Evolutionary conservation across 305 asterid genomes (phyloP).

Genomic region (Galium porrigens): DNA sequence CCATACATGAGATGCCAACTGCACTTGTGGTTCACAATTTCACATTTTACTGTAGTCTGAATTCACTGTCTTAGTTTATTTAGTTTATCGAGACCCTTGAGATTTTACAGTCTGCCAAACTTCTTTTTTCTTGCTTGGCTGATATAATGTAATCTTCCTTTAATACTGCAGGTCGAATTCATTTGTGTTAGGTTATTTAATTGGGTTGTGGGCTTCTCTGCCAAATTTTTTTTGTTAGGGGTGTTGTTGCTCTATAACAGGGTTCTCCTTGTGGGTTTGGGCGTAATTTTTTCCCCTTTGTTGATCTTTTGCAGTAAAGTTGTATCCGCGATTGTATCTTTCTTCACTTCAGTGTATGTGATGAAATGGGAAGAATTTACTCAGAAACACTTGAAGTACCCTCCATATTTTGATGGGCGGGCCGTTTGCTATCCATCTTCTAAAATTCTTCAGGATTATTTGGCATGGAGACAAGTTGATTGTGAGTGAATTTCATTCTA

Average conservation of each 20-base stretch:
- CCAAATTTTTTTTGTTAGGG: neutral
- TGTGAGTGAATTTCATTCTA: slow-evolving; percentile 26
- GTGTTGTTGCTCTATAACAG: neutral
- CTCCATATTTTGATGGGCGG: slow-evolving; percentile 71
- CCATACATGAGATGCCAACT: neutral
- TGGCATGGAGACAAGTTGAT: slow-evolving; percentile 88
- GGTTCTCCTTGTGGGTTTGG: neutral
- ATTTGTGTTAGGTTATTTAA: no score
- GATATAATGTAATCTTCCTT: no score
- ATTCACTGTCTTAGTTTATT: neutral
- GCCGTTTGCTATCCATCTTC: slow-evolving; percentile 68
- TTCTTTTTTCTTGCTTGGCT: no score
- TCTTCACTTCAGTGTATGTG: slow-evolving; percentile 51
- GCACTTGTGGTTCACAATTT: neutral
- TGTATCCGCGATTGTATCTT: slow-evolving; percentile 53
- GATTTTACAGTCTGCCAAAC: no score
- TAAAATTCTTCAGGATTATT: slow-evolving; percentile 52
- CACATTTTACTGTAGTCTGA: neutral
- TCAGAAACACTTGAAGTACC: slow-evolving; percentile 37
- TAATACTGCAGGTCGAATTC: neutral
- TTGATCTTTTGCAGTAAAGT: slow-evolving; percentile 36
- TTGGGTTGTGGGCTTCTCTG: neutral
- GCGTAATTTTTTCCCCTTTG: slow-evolving; percentile 1
- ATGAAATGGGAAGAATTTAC: slow-evolving; percentile 63
- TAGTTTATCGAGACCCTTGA: neutral